Conservation (phyloP, 2,329 filamentous ascomycete species). For the Botrytis galanthina region DNA sequence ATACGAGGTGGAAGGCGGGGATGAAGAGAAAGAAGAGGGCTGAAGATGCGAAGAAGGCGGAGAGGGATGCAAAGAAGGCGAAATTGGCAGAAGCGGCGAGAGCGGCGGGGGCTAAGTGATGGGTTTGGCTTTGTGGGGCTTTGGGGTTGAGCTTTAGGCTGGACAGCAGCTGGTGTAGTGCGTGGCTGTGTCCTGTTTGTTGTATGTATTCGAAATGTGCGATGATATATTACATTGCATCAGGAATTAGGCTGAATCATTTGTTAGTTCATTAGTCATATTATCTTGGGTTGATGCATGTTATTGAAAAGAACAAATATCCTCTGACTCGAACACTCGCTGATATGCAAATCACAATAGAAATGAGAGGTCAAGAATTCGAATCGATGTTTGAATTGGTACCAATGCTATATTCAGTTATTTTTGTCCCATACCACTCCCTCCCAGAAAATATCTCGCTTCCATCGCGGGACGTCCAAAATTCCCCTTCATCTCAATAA, state of each 20-base stretch:
- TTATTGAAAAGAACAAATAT: neutral
- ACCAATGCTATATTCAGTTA: neutral
- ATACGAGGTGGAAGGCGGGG: neutral
- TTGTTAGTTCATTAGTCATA: neutral
- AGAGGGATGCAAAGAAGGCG: neutral
- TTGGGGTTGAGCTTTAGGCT: neutral
- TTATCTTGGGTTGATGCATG: neutral
- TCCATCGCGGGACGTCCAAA: neutral
- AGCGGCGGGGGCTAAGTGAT: neutral
- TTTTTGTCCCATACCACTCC: neutral
- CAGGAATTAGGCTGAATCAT: neutral
- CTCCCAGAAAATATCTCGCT: neutral
- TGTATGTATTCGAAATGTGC: neutral
- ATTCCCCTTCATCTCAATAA: neutral
- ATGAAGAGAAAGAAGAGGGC: neutral
- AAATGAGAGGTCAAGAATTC: neutral
- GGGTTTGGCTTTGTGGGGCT: neutral
- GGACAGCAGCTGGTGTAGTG: neutral
- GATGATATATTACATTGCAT: neutral
- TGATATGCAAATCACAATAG: neutral
- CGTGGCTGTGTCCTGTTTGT: neutral
- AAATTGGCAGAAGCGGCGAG: neutral
- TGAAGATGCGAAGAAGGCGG: neutral
- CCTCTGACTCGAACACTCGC: neutral
- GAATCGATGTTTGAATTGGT: neutral